Evolutionary conservation across 2,329 filamentous ascomycete genomes (phyloP), one percentile per base, ranked within the genome.

Genomic region (Penicillium sp.): DNA sequence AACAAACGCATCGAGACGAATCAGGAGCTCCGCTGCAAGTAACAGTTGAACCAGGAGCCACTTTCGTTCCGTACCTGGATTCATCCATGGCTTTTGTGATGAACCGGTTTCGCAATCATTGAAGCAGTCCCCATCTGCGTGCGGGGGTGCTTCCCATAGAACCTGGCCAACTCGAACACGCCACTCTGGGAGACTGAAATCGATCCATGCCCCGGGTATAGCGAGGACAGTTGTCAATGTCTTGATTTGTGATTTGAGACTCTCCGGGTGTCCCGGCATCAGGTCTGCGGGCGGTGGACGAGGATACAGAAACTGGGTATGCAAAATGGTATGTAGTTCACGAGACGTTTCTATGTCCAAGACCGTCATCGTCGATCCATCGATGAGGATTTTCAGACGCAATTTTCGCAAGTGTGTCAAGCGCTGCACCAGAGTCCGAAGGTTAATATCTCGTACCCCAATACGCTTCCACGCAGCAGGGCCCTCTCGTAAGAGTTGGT

Each of bases 31-130:
- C 8, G 80, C 81, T 2, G 83, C 75, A 9, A 86, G 70, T 10
- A 81, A 74, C 49, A 86, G 74, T 60, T 86, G 83, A 2, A 85
- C 69, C 4, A 86, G 67, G 19, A 84, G 63, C 67, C 84, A 79
- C 52, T 84, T 82, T 48, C 81, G 76, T 58, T 84, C 80, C 26
- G 74, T 62, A 1, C 64, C 62, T 6, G 65, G 56, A 35, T 69
- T 65, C 19, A 61, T 49, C 62, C 72, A 70, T 8, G 65, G 51
- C 24, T 69, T 65, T 5, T 61, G 52, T 6, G 64, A 48, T 6
- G 52, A 29, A 11, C 45, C 53, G 4, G 54, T 16, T 16, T 44
- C 21, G n/a, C 49, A 58, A 31, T 45, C 47, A 29, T 48, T 54
- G 8, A 52, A 35, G 37, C 63, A 71, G 52, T 76, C 74, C 0